Evolutionary conservation across 176 grass and related monocot genomes (phyloP), one percentile per base, ranked within the genome.

Genomic region (Stipa capillata): DNA sequence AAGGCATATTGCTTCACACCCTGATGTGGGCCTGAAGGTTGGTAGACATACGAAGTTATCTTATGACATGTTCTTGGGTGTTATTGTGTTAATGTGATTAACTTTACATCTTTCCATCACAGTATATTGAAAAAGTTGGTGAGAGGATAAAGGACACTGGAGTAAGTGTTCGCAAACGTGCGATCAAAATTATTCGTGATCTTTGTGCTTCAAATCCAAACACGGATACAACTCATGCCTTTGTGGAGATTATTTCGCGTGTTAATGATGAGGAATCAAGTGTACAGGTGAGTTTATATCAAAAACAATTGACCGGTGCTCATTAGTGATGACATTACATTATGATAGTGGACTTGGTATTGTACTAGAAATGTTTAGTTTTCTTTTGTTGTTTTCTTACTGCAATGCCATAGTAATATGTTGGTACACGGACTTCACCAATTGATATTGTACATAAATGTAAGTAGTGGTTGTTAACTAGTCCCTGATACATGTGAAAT

Each of bases 201-300:
- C 78, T 99, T 29, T 99, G 92, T 85, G 91, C 92, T 79, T 93
- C 96, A 37, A 93, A 95, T 69, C 83, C 92, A 20, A 89, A 87
- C 23, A 78, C 84, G 1, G 90, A 89, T 49, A 88, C 81, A 69
- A 93, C 90, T 71, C 65, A 57, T 84, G 96, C 92, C 45, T 99
- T 99, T 91, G 93, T 91, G 34, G 92, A 95, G 90, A 99, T 99
- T 40, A 94, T 99, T 87, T 99, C 96, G 48, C 96, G 96, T 69
- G 96, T 99, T 83, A 99, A 92, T 70, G 96, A 99, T 48, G 96
- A 99, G 50, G 96, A 99, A 86, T 95, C 96, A 58, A 99, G 96
- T 69, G 88, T 99, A 83, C 96, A 99, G 96, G 96, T 95, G 68
- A 83, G 64, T 55, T 69, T 67, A 56, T 79, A 48, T 59, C 9